A percentile compares a stretch with the other conserved stretches of the same genome.
Conservation (phyloP, 352 stramenopile species). For the Phytophthora ohioensis region DNA sequence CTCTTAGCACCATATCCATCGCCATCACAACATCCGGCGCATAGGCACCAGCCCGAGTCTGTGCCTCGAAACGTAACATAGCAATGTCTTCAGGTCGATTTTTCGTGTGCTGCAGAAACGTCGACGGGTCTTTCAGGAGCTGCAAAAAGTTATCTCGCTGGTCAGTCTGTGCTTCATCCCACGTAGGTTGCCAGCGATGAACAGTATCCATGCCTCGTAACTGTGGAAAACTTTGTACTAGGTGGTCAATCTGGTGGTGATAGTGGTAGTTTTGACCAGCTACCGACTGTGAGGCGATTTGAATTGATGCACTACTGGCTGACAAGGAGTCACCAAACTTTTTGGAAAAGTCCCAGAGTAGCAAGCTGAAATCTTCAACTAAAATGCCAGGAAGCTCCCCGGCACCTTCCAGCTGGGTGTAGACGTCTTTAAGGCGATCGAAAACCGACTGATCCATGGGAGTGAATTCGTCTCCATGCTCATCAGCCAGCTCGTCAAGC, state of each 20-base stretch:
- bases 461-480: slow-evolving; percentile 12
- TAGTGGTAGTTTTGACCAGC: slow-evolving; percentile 34
- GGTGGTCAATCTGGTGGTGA: slow-evolving; percentile 32
- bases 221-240: slow-evolving; percentile 24
- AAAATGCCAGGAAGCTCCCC: slow-evolving; percentile 17
- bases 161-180: slow-evolving; percentile 28
- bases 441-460: slow-evolving; percentile 21
- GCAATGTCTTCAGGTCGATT: slow-evolving; percentile 22
- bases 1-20: slow-evolving; percentile 31
- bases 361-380: slow-evolving; percentile 36
- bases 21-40: slow-evolving; percentile 25
- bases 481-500: slow-evolving; percentile 7
- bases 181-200: slow-evolving; percentile 39
- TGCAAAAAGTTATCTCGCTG: slow-evolving; percentile 27
- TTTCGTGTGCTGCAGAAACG: slow-evolving; percentile 22
- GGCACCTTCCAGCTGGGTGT: slow-evolving; percentile 22
- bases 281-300: slow-evolving; percentile 35
- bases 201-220: slow-evolving; percentile 19
- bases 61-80: slow-evolving; percentile 39
- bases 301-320: slow-evolving; percentile 8
- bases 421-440: slow-evolving; percentile 27
- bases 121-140: slow-evolving; percentile 27
- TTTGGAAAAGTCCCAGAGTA: slow-evolving; percentile 18
- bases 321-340: slow-evolving; percentile 17
- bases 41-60: slow-evolving; percentile 36